Base-by-base conservation (phyloP, 139 green algal genomes). In the Medakamo hakoo region DNA sequence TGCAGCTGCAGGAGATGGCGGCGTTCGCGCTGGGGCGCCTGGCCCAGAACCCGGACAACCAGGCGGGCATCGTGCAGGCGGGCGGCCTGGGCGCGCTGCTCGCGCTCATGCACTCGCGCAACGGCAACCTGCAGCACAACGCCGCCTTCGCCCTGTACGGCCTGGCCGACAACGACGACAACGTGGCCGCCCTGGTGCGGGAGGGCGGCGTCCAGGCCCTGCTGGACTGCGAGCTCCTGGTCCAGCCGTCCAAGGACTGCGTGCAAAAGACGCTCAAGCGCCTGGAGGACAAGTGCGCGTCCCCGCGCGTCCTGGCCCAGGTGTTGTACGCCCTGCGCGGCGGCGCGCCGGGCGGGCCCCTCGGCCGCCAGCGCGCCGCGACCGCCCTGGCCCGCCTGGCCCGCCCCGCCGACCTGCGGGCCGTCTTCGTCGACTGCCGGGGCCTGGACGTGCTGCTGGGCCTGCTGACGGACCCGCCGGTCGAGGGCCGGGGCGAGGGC, bases 81-180 rank as follows among this genome's bases (percentile, higher is more conserved):
- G 86, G 86, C 19, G 92, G 88, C 2, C 68, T 98, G 62, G 49
- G 60, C 27, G 86, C 84, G 3, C 78, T 99, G 61, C 76, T 98
- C 31, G 83, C 94, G 28, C 83, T 99, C 48, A 73, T 99, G 14
- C 84, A 89, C 60, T 93, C 78, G 1, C 76, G 79, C 49, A 80
- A 91, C 55, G 76, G 75, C 68, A 93, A 88, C 71, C 71, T 96
- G 68, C 76, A 86, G 72, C 89, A 96, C 79, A 96, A 96, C 71
- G 87, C 89, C 21, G 88, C 89, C 1, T 96, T 96, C 76, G 86
- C 89, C 24, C 74, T 96, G 61, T 98, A 98, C 73, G 92, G 93
- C 0, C 76, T 99, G 29, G 84, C 87, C 24, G 92, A 98, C 71
- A 97, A 96, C 69, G 84, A 94, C 66, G 93, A 99, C 81, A 97